Evolutionary conservation across 441 rosid genomes (phyloP).

Genomic region (Viola pubescens): DNA sequence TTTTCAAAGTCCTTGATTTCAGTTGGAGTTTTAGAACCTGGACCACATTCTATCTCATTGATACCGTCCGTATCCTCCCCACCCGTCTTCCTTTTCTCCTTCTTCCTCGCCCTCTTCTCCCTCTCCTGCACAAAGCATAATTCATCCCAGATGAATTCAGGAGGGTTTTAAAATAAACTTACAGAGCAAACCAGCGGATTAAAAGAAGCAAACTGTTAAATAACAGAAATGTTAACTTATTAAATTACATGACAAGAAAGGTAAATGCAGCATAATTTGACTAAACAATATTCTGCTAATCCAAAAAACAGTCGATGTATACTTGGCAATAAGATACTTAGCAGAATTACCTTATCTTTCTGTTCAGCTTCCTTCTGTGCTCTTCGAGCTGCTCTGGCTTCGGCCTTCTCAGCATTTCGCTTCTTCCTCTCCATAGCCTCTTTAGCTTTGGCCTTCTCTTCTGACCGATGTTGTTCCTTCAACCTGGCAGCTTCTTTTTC

Average conservation of each 20-base stretch:
- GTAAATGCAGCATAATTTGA: not conserved
- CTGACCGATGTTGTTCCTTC: constrained; percentile 59
- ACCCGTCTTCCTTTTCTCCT: constrained; percentile 43
- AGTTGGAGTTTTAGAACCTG: constrained; percentile 24
- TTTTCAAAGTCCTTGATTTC: constrained; percentile 40
- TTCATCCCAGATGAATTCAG: too few species aligned
- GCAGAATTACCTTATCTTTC: constrained; percentile 51
- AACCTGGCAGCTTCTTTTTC: constrained; percentile 54
- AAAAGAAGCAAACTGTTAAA: not conserved
- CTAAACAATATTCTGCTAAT: not conserved
- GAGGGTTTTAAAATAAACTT: too few species aligned
- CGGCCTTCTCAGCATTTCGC: constrained; percentile 60
- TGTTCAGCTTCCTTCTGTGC: constrained; percentile 77
- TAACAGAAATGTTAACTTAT: not conserved
- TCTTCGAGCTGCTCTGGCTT: constrained; percentile 58
- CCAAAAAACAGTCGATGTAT: not conserved
- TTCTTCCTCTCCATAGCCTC: constrained; percentile 81
- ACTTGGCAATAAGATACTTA: too few species aligned
- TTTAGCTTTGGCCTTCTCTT: constrained; percentile 69
- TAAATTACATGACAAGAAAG: not conserved
- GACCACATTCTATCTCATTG: constrained; percentile 27
- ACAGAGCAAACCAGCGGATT: too few species aligned
- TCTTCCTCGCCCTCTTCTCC: constrained; percentile 71
- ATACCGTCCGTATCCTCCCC: constrained; percentile 20
- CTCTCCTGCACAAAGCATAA: constrained; percentile 44